Evolutionary conservation across 257 asterid species (phyloP).

Genomic region (Gynochthodes officinalis): DNA sequence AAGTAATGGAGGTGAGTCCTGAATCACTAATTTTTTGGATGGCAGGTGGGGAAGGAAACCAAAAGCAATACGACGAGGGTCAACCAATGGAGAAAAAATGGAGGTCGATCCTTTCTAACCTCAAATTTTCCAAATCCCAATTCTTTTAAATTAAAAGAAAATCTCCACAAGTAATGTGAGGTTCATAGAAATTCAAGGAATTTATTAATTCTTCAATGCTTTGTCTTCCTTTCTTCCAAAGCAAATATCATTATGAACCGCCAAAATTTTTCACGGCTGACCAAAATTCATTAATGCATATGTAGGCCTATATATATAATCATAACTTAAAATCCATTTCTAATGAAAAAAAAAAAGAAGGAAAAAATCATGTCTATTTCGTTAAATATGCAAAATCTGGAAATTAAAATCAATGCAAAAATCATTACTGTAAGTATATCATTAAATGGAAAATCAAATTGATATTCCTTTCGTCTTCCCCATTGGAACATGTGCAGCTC

Average conservation of each 20-base stretch:
- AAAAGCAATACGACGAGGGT: not conserved
- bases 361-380: no score
- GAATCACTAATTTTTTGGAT: not conserved
- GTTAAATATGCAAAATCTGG: not conserved
- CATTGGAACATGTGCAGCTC: not conserved
- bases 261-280: no score
- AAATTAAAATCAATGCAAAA: no score
- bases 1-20: not conserved
- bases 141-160: no score
- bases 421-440: no score
- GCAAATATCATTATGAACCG: no score
- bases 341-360: not conserved
- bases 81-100: not conserved
- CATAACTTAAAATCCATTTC: not conserved
- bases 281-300: no score
- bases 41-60: not conserved
- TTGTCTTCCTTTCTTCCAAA: not conserved
- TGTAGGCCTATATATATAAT: no score
- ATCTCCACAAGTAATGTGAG: no score
- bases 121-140: not conserved
- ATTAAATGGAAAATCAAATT: not conserved
- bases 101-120: slow-evolving; percentile 7
- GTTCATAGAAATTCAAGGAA: not conserved
- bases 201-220: not conserved
- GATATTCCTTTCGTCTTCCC: not conserved